Evolutionary conservation across 129 eudicot species (phyloP), one percentile per base, ranked within the genome.

Genomic region (Chrysanthemum lavandulifolium): DNA sequence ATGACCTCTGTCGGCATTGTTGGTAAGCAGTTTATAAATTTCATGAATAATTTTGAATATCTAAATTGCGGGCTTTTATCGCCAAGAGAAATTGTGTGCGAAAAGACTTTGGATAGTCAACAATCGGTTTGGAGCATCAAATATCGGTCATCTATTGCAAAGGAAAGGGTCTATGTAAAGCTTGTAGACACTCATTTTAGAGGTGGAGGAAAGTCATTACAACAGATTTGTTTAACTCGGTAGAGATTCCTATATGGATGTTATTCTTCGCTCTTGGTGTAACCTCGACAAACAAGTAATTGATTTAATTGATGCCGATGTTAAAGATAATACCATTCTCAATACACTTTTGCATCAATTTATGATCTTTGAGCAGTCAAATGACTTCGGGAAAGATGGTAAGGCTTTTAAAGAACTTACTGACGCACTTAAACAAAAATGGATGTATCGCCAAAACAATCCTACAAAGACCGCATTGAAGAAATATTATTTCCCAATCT

Each of bases 51-150:
- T 7, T 43, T 40, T n/a, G 10, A 40, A 6, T 36, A 40, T 6
- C 47, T 40, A 6, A 40, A 33, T 5, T 83, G 75, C 89, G 88
- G 95, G 82, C 86, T 10, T 87, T 92, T 61, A 88, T 92, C 49
- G 98, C 98, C 98, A 92, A 80, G 98, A 92, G 84, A 95, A 82
- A 78, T 78, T 81, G 36, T 90, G 96, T 80, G 67, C 85, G 67
- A 90, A 79, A 76, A 83, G 96, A 69, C 81, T 90, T 31, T 87
- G 88, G 90, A 49, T 90, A 75, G 69, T 84, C 51, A 90, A 72
- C 67, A 71, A 23, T 73, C 96, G n/a, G 36, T 52, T 27, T 90
- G 96, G 96, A 76, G 76, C 9, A 78, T 85, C 65, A 70, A 80
- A 33, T 90, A 87, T 65, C 93, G 94, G 40, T 76, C 89, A 11